Evolutionary conservation across 2,329 filamentous ascomycete species (phyloP).

Genomic region (Leptosphaerulina australis): DNA sequence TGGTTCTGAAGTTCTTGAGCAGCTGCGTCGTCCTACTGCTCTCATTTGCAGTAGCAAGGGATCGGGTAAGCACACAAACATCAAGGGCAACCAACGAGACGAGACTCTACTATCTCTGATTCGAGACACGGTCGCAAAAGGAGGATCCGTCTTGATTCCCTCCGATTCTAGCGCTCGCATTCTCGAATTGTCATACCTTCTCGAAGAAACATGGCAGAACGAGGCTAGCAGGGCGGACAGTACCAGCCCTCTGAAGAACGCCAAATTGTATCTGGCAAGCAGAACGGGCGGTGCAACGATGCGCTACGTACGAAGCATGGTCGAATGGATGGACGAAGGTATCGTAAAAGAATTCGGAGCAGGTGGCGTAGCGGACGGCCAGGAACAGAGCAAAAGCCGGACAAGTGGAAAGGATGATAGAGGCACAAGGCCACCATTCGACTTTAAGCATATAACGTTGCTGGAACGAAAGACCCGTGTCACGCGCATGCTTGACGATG

Average conservation of each 20-base stretch:
- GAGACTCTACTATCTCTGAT: slow-evolving; percentile 85
- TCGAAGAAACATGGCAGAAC: slow-evolving; percentile 84
- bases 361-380: slow-evolving; percentile 50
- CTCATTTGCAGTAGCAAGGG: slow-evolving; percentile 90
- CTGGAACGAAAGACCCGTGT: slow-evolving; percentile 83
- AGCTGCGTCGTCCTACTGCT: slow-evolving; percentile 89
- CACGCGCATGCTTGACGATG: slow-evolving; percentile 66
- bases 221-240: slow-evolving; percentile 34
- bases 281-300: slow-evolving; percentile 87
- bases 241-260: slow-evolving; percentile 56
- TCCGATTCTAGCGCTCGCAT: slow-evolving; percentile 95
- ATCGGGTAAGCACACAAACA: slow-evolving; percentile 71
- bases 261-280: slow-evolving; percentile 79
- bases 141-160: slow-evolving; percentile 90
- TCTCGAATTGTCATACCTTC: slow-evolving; percentile 85
- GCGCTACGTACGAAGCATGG: slow-evolving; percentile 89
- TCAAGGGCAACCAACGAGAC: slow-evolving; percentile 80
- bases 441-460: slow-evolving; percentile 83
- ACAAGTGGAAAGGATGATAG: slow-evolving; percentile 55
- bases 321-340: slow-evolving; percentile 98
- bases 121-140: slow-evolving; percentile 74
- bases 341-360: slow-evolving; percentile 92
- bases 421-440: slow-evolving; percentile 73
- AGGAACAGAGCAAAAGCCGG: slow-evolving; percentile 38
- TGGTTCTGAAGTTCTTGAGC: slow-evolving; percentile 89